These are phyloP conservation scores for Lactarius evosmus DNA, from an alignment of 768 basidiomycete species.

Conservation along the genomic window DNA sequence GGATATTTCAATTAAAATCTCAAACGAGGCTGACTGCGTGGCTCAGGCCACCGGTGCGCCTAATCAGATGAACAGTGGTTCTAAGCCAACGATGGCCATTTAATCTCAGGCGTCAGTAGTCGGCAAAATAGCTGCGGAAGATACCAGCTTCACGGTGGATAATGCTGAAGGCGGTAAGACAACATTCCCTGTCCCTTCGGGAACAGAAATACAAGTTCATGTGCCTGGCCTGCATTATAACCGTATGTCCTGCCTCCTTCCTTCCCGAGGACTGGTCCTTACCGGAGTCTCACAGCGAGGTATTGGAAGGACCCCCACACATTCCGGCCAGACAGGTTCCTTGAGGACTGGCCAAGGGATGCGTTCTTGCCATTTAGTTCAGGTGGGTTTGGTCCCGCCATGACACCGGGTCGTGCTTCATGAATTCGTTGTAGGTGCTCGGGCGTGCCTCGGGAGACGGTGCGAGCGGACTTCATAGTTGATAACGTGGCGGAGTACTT, in stretches of 20 bases:
- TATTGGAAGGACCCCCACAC: slow-evolving; percentile 53
- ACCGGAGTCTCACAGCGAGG: slow-evolving; percentile 37
- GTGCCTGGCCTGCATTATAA: slow-evolving; percentile 49
- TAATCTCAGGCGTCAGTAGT: slow-evolving; percentile 42
- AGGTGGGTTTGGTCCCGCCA: slow-evolving; percentile 15
- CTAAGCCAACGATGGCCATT: neutral
- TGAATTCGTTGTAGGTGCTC: slow-evolving; percentile 11
- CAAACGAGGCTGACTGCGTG: neutral
- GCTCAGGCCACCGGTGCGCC: slow-evolving; percentile 16
- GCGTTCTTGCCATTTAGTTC: slow-evolving; percentile 36
- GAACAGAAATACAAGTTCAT: slow-evolving; percentile 39
- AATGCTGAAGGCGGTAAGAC: slow-evolving; percentile 40
- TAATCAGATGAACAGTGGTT: neutral
- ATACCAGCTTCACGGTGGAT: slow-evolving; percentile 40
- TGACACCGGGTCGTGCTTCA: neutral
- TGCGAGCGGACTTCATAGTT: neutral
- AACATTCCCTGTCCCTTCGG: slow-evolving; percentile 44
- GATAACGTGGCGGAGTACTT: neutral
- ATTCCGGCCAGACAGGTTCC: slow-evolving; percentile 42
- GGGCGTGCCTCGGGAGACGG: slow-evolving; percentile 30
- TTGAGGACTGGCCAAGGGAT: slow-evolving; percentile 35
- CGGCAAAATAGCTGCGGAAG: slow-evolving; percentile 47
- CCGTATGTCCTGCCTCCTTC: slow-evolving; percentile 35
- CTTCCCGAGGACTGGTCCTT: neutral
- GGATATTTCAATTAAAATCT: neutral